These are phyloP conservation scores for Plasmodium gallinaceum DNA, from an alignment of 169 alveolate genomes.

Conservation along the genomic window DNA sequence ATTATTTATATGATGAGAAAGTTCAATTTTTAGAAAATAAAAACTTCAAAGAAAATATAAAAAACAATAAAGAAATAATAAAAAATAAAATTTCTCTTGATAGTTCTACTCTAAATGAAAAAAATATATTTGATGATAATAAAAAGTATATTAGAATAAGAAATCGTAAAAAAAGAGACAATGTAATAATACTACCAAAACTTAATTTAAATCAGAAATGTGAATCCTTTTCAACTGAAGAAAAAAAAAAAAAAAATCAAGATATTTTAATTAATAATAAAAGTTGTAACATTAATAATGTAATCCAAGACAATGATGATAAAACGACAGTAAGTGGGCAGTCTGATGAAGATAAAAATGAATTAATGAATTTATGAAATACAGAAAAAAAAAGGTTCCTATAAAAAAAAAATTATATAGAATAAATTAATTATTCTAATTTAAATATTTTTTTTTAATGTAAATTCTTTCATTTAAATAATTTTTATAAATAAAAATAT, in stretches of 20 bases:
- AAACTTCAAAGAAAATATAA: conserved; percentile 10
- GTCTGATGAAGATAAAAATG: no score
- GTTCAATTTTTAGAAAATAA: conserved; percentile 8
- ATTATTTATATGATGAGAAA: neutral
- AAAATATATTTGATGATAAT: conserved; percentile 26
- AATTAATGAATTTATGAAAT: no score
- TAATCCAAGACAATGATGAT: neutral
- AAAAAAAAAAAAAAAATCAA: neutral
- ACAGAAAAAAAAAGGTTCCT: no score
- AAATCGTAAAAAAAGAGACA: conserved; percentile 23
- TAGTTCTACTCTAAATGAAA: neutral
- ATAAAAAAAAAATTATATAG: no score
- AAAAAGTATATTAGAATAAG: conserved; percentile 42
- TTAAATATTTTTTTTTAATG: no score
- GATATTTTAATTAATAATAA: no score
- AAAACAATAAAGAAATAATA: neutral
- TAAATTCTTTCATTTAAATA: no score
- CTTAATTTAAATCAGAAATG: conserved; percentile 16
- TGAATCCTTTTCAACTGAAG: conserved; percentile 10
- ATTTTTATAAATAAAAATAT: no score
- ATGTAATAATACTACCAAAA: conserved; percentile 43
- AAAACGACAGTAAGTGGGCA: no score
- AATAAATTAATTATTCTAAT: no score
- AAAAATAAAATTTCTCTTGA: no score
- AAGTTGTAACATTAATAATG: no score